Conservation (phyloP, 305 asterid genomes). For the Striga hermonthica region DNA sequence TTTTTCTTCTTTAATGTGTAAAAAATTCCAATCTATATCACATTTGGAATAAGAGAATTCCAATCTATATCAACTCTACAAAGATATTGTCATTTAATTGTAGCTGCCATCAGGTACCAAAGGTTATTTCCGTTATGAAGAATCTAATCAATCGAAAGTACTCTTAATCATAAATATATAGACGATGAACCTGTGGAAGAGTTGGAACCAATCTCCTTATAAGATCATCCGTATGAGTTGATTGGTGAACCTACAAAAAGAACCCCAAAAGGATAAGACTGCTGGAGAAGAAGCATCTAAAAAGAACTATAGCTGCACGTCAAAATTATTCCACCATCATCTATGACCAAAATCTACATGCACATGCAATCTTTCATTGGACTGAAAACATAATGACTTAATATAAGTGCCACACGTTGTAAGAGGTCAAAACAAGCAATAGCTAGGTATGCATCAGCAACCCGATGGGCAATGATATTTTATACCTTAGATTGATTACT, state of each 20-base stretch:
- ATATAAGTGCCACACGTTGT: neutral
- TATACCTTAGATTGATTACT: conserved; percentile 50
- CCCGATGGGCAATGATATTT: conserved; percentile 26
- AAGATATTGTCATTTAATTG: conserved; percentile 13
- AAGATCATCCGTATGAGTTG: conserved; percentile 55
- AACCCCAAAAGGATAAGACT: conserved; percentile 30
- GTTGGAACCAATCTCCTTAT: conserved; percentile 54
- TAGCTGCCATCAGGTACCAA: conserved; percentile 13
- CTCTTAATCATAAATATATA: conserved; percentile 38
- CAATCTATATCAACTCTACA: neutral
- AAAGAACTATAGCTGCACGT: conserved; percentile 20
- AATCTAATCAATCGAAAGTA: conserved; percentile 25
- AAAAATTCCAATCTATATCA: conserved; percentile 2
- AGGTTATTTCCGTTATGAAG: conserved; percentile 22
- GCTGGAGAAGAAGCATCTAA: conserved; percentile 20
- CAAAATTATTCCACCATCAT: conserved; percentile 17
- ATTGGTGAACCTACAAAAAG: conserved; percentile 46
- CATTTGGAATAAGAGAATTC: neutral
- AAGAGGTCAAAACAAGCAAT: conserved; percentile 28
- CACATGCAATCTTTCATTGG: neutral
- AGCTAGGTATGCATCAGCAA: conserved; percentile 5
- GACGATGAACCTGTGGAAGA: conserved; percentile 62
- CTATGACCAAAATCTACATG: conserved; percentile 14
- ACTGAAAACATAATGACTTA: conserved; percentile 4
- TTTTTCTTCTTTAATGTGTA: conserved; percentile 3